Evolutionary conservation across 768 basidiomycete genomes (phyloP), one percentile per base, ranked within the genome.

Genomic region (Mycena albidolilacea): DNA sequence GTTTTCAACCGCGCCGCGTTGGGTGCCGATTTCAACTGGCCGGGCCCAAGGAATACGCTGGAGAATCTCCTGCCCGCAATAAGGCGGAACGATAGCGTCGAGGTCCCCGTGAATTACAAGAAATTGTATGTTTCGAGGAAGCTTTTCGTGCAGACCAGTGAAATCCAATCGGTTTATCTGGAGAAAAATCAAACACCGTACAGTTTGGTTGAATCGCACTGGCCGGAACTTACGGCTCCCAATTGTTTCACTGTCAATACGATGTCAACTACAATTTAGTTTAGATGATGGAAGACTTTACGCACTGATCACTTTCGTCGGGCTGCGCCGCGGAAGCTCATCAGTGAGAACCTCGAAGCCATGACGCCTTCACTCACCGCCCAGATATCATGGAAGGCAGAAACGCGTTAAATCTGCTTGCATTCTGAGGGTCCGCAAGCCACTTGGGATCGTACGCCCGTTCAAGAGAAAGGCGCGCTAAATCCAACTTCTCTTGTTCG

Each of bases 81-180:
- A 84, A 64, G 81, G 84, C 0, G 86, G 84, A 23, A 87, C 79
- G 5, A 86, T 76, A 19, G 74, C 74, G 74, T 87, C 87, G 9
- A 82, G 78, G 58, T 82, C 78, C 46, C 85, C 85, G 58, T 86
- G 85, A 39, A 87, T 84, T n/a, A 86, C 79, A 14, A 86, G 73
- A 57, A 86, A 77, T 54, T 79, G 80, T 3, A 78, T 82, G 66
- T 77, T 77, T 23, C 65, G 74, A 3, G 82, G 78, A 39, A 85
- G 74, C 46, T 80, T 82, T 12, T 76, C 74, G 67, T 85, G 82
- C 23, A 80, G 72, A 7, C 79, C 82, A 37, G 73, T 69, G 58
- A 84, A 85, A 66, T 82, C 69, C 48, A 83, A 78, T 23, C 64
- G 77, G 58, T 76, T 76, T 72, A 80, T 71, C 80, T 82, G 52